Base-by-base conservation (phyloP, 2,329 filamentous ascomycete species). In the Scedosporium dehoogii region DNA sequence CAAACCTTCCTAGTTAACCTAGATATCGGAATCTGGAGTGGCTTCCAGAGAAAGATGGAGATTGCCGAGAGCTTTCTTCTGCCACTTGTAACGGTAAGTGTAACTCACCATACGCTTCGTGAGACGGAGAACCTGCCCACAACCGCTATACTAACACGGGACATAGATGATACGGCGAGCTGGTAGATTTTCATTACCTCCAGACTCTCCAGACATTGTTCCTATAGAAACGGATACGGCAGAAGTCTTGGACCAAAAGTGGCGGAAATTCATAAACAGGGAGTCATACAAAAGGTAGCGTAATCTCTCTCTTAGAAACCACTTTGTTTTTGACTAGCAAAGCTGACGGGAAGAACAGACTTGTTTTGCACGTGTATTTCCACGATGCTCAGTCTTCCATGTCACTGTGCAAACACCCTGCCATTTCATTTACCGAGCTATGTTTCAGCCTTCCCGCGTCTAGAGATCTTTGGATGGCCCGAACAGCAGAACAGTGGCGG, bases 251-350 rank as follows among this genome's bases (percentile, higher is more conserved):
- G 80, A 88, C 63, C 73, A 77, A 3, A 90, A 89, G 67, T 91
- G 88, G 88, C 78, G 74, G 62, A 72, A 73, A 25, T 91, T 87
- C 87, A 78, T 83, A 14, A 77, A 83, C 57, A 76, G 82, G 64
- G 87, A 90, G 68, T 85, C 83, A 3, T 88, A 84, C 74, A 88
- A 89, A 69, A 38, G 59, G 59, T 61, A 58, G 66, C 67, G 61
- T 14, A 38, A 12, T 38, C 33, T 38, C 33, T 38, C 33, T 38
- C 33, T 12, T 1, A 10, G 7, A 5, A 9, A 10, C 9, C 14
- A 38, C 33, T 38, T 4, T 10, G 10, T 38, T 38, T 38, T 10
- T 10, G 10, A 38, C 1, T 10, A 4, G 33, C 33, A 10, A 12
- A 4, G 9, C 33, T 38, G 33, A 38, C 9, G 10, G 33, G 33